phyloP scores from a whole-genome alignment of 2,329 filamentous ascomycete species.

The Aspergillus ustus region DNA sequence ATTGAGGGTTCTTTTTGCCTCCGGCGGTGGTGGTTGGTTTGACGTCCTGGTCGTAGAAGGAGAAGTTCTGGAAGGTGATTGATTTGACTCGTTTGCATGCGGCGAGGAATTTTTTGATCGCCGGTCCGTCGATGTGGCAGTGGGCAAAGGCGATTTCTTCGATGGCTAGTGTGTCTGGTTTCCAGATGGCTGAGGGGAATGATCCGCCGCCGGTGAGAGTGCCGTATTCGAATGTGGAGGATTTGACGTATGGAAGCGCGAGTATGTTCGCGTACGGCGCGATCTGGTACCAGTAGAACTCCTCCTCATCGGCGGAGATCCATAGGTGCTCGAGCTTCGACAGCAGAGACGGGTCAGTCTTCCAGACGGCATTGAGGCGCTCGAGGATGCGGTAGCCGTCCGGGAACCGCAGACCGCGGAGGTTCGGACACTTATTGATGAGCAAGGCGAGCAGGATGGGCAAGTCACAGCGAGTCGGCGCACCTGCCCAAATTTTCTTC shows the following conservation, averaged over 20 bases:
- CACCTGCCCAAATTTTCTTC: constrained; percentile 20
- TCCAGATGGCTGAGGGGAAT: constrained; percentile 20
- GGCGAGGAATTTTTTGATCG: constrained; percentile 15
- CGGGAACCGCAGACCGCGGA: constrained; percentile 22
- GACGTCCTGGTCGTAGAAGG: background rate
- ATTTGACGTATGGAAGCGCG: constrained; percentile 13
- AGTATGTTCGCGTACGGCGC: constrained; percentile 19
- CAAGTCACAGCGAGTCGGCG: constrained; percentile 17
- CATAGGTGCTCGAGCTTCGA: constrained; percentile 20
- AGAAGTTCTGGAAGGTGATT: constrained; percentile 23
- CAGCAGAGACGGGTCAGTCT: constrained; percentile 19
- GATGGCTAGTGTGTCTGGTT: constrained; percentile 10
- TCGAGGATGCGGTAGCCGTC: constrained; percentile 13
- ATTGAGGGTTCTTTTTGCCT: background rate
- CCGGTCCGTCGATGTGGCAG: constrained; percentile 19
- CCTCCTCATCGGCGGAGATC: constrained; percentile 11
- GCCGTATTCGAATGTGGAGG: constrained; percentile 19
- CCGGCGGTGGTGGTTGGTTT: too few species aligned
- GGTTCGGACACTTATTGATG: constrained; percentile 25
- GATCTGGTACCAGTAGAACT: constrained; percentile 16
- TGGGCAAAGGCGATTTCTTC: constrained; percentile 16
- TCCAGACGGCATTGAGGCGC: constrained; percentile 17
- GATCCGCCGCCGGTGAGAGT: constrained; percentile 14
- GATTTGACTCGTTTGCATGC: constrained; percentile 23
- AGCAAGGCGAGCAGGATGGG: constrained; percentile 24